Conservation (phyloP, 495 filamentous ascomycete species). For the Lineolata rhizophorae region DNA sequence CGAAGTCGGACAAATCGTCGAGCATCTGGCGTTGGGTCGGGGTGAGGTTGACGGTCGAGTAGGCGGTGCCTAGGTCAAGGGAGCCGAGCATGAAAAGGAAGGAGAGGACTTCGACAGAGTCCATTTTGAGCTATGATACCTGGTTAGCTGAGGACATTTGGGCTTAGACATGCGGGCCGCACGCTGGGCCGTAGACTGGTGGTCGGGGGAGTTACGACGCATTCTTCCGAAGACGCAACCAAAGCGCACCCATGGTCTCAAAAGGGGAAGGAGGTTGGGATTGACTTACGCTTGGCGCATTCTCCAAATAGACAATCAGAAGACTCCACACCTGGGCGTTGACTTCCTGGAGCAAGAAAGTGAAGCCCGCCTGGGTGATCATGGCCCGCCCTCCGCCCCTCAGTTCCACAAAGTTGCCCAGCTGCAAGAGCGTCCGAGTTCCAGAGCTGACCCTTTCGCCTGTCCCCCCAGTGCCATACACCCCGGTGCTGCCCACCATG, state of each 20-base stretch:
- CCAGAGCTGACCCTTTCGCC: constrained; percentile 38
- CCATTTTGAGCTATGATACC: constrained; percentile 42
- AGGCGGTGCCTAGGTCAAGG: constrained; percentile 74
- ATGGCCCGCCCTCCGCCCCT: constrained; percentile 30
- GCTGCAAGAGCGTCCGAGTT: constrained; percentile 60
- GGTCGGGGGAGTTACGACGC: too few relatives aligned
- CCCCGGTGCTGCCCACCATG: constrained; percentile 55
- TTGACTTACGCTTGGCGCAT: constrained; percentile 35
- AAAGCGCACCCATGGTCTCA: background rate
- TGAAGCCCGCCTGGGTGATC: constrained; percentile 84
- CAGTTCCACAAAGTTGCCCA: constrained; percentile 58
- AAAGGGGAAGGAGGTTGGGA: background rate
- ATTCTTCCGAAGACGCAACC: too few relatives aligned
- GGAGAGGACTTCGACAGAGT: constrained; percentile 76
- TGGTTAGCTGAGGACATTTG: too few relatives aligned
- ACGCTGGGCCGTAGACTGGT: too few relatives aligned
- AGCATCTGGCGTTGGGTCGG: constrained; percentile 70
- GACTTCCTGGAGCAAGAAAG: constrained; percentile 80
- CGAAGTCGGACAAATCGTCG: constrained; percentile 67
- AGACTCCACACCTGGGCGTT: constrained; percentile 95
- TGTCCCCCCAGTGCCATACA: constrained; percentile 22
- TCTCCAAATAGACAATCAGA: constrained; percentile 77
- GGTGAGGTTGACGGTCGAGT: constrained; percentile 59
- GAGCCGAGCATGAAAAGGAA: constrained; percentile 93
- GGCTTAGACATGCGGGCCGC: too few relatives aligned